Evolutionary conservation across 805 yeast species (phyloP), one percentile per base, ranked within the genome.

Genomic region (Isabelozyma gotoi): DNA sequence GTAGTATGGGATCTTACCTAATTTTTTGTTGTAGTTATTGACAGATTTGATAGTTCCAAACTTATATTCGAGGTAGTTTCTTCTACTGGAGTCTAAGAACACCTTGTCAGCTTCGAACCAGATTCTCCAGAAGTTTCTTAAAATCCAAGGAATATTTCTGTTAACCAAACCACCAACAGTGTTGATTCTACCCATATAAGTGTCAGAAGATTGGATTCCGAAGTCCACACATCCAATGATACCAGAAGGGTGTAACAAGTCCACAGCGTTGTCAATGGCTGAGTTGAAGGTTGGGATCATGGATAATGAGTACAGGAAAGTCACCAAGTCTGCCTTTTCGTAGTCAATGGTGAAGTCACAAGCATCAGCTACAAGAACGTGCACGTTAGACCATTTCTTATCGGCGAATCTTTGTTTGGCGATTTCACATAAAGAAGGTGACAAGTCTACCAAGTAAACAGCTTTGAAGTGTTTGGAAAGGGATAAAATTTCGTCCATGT

Each of bases 81-180:
- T 80, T 68, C 95, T 80, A 6, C 89, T 77, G 24, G 90, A 81
- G 58, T 87, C 95, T 51, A 87, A 74, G 55, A 80, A 84, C 2
- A 87, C 95, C 44, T 83, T 77, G 63, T 87, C 96, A 41, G 84
- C 84, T 63, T 87, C 96, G 62, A 88, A 87, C 96, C 96, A 88
- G 36, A 84, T 69, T 57, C 90, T 77, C 96, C 96, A 87, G 60
- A 87, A 88, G 21, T 88, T 85, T 59, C 95, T 74, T 40, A 78
- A 73, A 44, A 84, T 48, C 95, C 95, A 87, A 19, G 88, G 84
- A 47, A 79, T 82, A 59, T 85, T 85, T 56, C 95, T 74, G 55
- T 80, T 77, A 24, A 76, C 76, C 50, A 82, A 67, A 7, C 95
- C 94, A 41, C 96, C 95, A 29, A 86, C 65, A 7, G 91, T 84